Base-by-base conservation (phyloP, 2,329 filamentous ascomycete genomes). In the Graphilbum ipis-grandicollis region DNA sequence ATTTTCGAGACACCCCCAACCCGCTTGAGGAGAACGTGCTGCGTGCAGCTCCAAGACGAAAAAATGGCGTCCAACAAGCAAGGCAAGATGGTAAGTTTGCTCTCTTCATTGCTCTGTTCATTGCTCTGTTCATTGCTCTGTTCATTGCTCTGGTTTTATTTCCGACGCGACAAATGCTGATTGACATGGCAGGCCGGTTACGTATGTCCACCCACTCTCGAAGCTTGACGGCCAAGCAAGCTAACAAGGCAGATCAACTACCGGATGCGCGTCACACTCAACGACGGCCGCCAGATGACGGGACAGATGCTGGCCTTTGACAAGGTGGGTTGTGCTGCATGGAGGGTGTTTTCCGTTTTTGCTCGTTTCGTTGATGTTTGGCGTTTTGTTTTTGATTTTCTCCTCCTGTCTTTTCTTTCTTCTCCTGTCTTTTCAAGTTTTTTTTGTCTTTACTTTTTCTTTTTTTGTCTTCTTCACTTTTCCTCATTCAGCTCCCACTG, bases 231-330 rank as follows among this genome's bases (percentile, higher is more conserved):
- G 15, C 7, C 44, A 50, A 44, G 55, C 47, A 14, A 22, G 31
- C n/a, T 6, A 31, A 39, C 44, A 44, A 50, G 40, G 54, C 43
- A 96, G 90, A 93, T 98, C 71, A 96, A 98, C 67, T 96, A 93
- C 69, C 84, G 88, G 61, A 96, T 98, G 86, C 79, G 88, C 56
- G 79, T 94, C 46, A 96, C 86, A 39, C 71, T 98, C 57, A 84
- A 83, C 54, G 90, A 98, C 63, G 84, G 84, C 46, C 78, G 90
- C 53, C 84, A 94, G 59, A 92, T 98, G 77, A 86, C 85, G 30
- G 90, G 86, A 43, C 85, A 96, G 59, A 93, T 98, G 83, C 73
- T 98, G 48, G 90, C 90, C 38, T 98, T 96, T 53, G 90, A 98
- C 60, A 96, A 96, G 41, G 41, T 39, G 13, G 14, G 74, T 22